Conservation (phyloP, 2,329 filamentous ascomycete genomes). For the Colletotrichum sojae region DNA sequence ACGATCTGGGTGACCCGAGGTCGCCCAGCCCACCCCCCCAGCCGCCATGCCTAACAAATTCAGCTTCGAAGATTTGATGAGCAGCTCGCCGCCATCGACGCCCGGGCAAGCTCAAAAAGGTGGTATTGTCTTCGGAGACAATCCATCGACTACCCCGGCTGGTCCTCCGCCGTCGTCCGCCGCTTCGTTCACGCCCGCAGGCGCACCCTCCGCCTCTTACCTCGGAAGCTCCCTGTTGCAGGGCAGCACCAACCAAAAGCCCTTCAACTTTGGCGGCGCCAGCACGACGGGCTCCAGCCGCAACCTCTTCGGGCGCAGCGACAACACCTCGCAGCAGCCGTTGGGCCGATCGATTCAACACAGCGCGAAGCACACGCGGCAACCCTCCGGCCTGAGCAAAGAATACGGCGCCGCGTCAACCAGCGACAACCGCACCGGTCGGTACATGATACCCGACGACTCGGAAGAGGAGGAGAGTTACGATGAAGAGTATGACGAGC, state of each 20-base stretch:
- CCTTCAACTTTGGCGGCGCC: conserved; percentile 56
- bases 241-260: conserved; percentile 55
- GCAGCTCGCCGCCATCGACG: conserved; percentile 63
- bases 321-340: conserved; percentile 56
- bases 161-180: conserved; percentile 66
- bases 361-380: conserved; percentile 47
- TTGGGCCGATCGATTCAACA: conserved; percentile 65
- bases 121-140: conserved; percentile 57
- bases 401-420: conserved; percentile 49
- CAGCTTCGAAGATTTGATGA: conserved; percentile 59
- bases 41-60: conserved; percentile 58
- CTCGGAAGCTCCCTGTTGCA: conserved; percentile 69
- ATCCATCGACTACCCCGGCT: conserved; percentile 68
- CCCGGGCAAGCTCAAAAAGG: conserved; percentile 50
- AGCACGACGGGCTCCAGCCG: conserved; percentile 49
- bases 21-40: conserved; percentile 27
- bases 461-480: conserved; percentile 49
- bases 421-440: conserved; percentile 42
- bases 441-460: conserved; percentile 46
- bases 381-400: conserved; percentile 67
- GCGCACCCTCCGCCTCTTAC: conserved; percentile 69
- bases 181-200: conserved; percentile 69
- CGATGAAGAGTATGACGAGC: conserved; percentile 48
- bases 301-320: conserved; percentile 56
- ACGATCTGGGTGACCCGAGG: conserved; percentile 37